A percentile compares a stretch with the other conserved stretches of the same genome.
phyloP scores from a whole-genome alignment of 164 flowering plant species.

The Magnolia kwangsiensis region DNA sequence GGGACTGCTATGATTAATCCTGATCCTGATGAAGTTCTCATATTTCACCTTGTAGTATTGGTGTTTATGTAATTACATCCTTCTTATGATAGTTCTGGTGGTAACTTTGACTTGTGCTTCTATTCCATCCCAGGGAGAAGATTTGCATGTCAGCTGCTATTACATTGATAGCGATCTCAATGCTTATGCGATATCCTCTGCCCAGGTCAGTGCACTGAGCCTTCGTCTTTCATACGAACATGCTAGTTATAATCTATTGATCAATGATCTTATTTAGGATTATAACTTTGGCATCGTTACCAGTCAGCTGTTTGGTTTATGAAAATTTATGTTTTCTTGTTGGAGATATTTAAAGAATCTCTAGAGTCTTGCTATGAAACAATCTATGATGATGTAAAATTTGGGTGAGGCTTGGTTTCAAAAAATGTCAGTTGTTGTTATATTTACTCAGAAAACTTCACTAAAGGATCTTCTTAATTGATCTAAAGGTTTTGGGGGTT shows the following conservation, averaged over 20 bases:
- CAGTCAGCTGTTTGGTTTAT: not conserved
- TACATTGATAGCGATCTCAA: constrained; percentile 75
- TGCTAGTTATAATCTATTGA: not conserved
- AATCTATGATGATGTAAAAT: not conserved
- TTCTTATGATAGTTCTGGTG: not conserved
- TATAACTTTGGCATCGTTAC: not conserved
- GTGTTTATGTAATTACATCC: not conserved
- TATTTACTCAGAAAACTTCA: not conserved
- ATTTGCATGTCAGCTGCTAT: constrained; percentile 79
- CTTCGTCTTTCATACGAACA: not conserved
- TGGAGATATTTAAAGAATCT: not conserved
- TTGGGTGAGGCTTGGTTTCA: no score
- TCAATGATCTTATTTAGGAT: not conserved
- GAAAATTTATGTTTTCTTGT: not conserved
- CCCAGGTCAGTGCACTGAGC: constrained; percentile 49
- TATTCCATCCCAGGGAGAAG: constrained; percentile 50
- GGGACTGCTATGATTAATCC: no score
- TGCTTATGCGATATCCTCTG: constrained; percentile 73
- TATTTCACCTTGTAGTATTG: no score
- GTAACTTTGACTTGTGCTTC: not conserved
- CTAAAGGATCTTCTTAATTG: no score
- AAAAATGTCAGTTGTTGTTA: not conserved
- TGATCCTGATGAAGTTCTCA: no score
- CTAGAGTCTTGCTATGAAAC: not conserved
- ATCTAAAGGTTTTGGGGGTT: not conserved